Conservation (phyloP, 2,329 filamentous ascomycete genomes). For the Chrysoporthe austroafricana region DNA sequence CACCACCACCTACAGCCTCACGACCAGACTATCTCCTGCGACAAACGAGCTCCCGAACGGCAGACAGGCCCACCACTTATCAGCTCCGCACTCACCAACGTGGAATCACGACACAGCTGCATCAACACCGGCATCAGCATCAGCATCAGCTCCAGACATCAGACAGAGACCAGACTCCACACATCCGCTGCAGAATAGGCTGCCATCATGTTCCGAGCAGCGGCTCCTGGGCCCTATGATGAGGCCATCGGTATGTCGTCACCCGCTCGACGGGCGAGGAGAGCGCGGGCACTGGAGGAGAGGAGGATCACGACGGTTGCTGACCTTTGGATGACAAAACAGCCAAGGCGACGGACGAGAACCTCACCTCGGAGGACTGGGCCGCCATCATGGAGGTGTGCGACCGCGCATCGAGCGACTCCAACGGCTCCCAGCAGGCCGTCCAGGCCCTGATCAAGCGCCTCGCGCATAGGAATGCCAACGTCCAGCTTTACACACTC, state of each 20-base stretch:
- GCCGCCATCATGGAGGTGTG: slow-evolving; percentile 67
- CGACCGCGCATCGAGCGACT: slow-evolving; percentile 60
- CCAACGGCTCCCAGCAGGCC: slow-evolving; percentile 74
- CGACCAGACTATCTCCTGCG: not conserved
- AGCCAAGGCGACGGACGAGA: slow-evolving; percentile 92
- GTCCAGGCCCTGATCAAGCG: slow-evolving; percentile 91
- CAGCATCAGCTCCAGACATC: not conserved
- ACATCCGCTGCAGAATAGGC: slow-evolving; percentile 31
- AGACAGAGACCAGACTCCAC: not conserved
- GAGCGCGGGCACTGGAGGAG: not conserved
- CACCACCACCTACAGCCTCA: not conserved
- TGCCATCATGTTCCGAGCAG: slow-evolving; percentile 62
- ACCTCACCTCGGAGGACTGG: slow-evolving; percentile 83
- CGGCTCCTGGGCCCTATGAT: slow-evolving; percentile 61
- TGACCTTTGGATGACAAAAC: slow-evolving; percentile 29
- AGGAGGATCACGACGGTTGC: not conserved
- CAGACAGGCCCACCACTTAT: not conserved
- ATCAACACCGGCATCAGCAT: not conserved
- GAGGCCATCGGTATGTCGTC: slow-evolving; percentile 59
- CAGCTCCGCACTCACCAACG: not conserved
- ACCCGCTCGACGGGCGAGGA: not conserved
- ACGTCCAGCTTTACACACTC: slow-evolving; percentile 93
- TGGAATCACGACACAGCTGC: not conserved
- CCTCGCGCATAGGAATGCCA: slow-evolving; percentile 89
- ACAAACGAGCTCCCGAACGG: no score